Evolutionary conservation across 2,329 filamentous ascomycete genomes (phyloP).

Genomic region (Paracamarosporium sp.): DNA sequence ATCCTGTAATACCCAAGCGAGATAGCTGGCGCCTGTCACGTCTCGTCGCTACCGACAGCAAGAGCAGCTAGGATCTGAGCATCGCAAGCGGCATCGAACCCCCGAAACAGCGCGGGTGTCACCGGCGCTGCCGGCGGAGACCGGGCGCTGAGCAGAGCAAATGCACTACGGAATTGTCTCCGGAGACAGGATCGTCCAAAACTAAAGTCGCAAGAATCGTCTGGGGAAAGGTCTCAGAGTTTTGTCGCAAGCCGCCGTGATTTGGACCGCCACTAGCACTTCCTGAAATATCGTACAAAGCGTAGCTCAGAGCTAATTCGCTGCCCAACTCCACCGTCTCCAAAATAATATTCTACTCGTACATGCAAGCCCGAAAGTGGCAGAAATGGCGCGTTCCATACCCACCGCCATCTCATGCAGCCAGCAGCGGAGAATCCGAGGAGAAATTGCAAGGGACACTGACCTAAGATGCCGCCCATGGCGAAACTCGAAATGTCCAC

Average conservation of each 20-base stretch:
- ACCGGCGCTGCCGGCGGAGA: background rate
- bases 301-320: background rate
- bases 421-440: background rate
- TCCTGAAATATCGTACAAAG: slow-evolving; percentile 1
- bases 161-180: background rate
- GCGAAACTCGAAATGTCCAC: background rate
- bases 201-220: background rate
- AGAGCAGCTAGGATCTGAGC: background rate
- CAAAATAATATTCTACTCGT: background rate
- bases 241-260: background rate
- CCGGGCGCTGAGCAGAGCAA: background rate
- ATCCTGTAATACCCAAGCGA: slow-evolving; percentile 3
- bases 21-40: slow-evolving; percentile 2
- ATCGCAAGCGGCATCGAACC: background rate
- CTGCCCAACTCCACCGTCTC: background rate
- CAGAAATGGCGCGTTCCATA: background rate
- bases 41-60: slow-evolving; percentile 1
- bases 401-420: background rate
- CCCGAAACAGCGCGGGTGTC: slow-evolving; percentile 8
- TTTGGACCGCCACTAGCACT: background rate
- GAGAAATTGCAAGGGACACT: slow-evolving; percentile 1
- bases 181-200: background rate
- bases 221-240: background rate
- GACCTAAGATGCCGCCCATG: background rate
- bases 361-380: background rate